Percentiles rank a stretch among this genome's conserved stretches.
Conservation (phyloP, 768 basidiomycete species). For the Pluteus cervinus region DNA sequence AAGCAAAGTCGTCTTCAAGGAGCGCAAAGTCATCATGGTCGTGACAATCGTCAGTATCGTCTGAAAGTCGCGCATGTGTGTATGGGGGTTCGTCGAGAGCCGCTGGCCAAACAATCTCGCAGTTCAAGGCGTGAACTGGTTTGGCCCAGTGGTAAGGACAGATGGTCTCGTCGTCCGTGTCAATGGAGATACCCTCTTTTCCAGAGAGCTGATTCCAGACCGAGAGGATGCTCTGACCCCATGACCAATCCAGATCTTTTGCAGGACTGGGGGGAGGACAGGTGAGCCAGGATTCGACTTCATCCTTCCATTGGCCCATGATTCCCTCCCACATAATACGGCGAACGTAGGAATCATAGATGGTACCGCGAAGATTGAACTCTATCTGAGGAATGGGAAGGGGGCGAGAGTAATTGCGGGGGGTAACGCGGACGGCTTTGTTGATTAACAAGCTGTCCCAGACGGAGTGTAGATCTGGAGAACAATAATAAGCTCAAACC, state of each 20-base stretch:
- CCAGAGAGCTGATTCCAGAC: conserved; percentile 14
- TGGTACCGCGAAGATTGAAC: conserved; percentile 60
- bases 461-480: conserved; percentile 73
- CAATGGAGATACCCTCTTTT: conserved; percentile 7
- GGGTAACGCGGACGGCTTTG: conserved; percentile 69
- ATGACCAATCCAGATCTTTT: conserved; percentile 3
- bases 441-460: conserved; percentile 87
- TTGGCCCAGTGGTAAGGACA: conserved; percentile 81
- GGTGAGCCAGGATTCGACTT: conserved; percentile 55
- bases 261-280: conserved; percentile 42
- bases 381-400: conserved; percentile 68
- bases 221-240: conserved; percentile 24
- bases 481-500: neutral
- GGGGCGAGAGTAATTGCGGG: conserved; percentile 70
- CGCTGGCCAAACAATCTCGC: conserved; percentile 74
- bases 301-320: conserved; percentile 56
- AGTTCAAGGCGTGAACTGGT: conserved; percentile 72
- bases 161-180: conserved; percentile 48
- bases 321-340: conserved; percentile 85
- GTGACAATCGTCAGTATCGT: no score
- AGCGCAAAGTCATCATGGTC: no score
- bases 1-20: conserved; percentile 2
- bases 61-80: no score
- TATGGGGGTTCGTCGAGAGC: conserved; percentile 56
- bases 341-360: conserved; percentile 85